These are phyloP conservation scores for Herpotrichia juniperi DNA, from an alignment of 2,329 filamentous ascomycete species.

Conservation along the genomic window DNA sequence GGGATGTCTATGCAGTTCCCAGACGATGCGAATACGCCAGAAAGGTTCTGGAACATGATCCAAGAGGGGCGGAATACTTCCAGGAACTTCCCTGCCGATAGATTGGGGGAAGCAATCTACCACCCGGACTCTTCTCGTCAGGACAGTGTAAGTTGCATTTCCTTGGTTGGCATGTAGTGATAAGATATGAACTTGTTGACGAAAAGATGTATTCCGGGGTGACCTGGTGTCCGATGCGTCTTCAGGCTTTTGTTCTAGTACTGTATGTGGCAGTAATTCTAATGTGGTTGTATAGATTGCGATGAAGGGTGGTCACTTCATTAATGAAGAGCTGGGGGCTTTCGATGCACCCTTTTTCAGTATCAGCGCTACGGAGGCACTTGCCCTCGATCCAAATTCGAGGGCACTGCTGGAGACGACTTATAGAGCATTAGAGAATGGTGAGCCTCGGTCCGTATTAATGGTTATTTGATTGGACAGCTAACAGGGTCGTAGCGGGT, in stretches of 20 bases:
- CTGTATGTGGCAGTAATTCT: too few relatives aligned
- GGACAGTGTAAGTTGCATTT: background rate
- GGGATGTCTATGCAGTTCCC: conserved; percentile 18
- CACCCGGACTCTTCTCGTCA: background rate
- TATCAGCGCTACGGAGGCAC: conserved; percentile 12
- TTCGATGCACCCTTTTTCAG: conserved; percentile 21
- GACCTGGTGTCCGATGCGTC: too few relatives aligned
- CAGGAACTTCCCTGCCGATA: conserved; percentile 9
- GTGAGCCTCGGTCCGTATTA: background rate
- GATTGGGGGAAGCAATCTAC: background rate
- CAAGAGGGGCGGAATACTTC: conserved; percentile 30
- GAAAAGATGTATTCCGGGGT: too few relatives aligned
- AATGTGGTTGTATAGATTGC: background rate
- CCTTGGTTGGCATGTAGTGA: too few relatives aligned
- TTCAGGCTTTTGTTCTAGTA: too few relatives aligned
- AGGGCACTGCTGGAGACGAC: conserved; percentile 21
- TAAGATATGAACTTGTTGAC: too few relatives aligned
- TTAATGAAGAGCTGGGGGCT: conserved; percentile 5
- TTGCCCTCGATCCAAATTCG: conserved; percentile 23
- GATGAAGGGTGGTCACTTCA: conserved; percentile 10
- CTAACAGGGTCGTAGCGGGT: conserved; percentile 1
- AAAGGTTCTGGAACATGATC: conserved; percentile 24
- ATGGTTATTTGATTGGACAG: background rate
- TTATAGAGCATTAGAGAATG: conserved; percentile 27
- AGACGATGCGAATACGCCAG: conserved; percentile 1